A percentile compares a stretch with the other conserved stretches of the same genome.
These are phyloP conservation scores for Xylariaceae sp. DNA, from an alignment of 2,329 filamentous ascomycete species.

Conservation along the genomic window DNA sequence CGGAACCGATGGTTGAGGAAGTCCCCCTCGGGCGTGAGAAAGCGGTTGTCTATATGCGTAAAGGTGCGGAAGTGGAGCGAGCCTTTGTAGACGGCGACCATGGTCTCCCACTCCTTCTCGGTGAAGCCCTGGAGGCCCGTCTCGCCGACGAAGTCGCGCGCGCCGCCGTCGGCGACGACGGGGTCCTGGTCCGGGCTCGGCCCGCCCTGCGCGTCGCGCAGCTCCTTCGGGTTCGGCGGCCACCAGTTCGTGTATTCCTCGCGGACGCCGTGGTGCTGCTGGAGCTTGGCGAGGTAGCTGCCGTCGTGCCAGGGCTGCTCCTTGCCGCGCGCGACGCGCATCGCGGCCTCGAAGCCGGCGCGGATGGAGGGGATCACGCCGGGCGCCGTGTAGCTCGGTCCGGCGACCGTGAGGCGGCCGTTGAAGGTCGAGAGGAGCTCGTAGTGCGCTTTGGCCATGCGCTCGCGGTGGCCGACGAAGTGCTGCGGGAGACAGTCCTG, in stretches of 20 bases:
- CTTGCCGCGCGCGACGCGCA: conserved; percentile 31
- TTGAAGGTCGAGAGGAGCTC: conserved; percentile 54
- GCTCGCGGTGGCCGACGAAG: conserved; percentile 67
- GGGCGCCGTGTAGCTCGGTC: conserved; percentile 50
- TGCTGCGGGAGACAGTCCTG: conserved; percentile 87
- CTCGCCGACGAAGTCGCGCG: conserved; percentile 21
- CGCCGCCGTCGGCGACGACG: background rate
- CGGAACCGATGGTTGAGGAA: conserved; percentile 4
- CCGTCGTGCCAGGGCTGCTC: conserved; percentile 21
- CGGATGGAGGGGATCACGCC: conserved; percentile 51
- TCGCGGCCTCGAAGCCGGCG: conserved; percentile 44
- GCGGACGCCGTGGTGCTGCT: background rate
- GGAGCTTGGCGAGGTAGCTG: conserved; percentile 14
- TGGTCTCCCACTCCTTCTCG: conserved; percentile 5
- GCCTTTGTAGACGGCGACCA: background rate
- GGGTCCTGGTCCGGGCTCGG: background rate
- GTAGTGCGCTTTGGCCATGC: conserved; percentile 54
- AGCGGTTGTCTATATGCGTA: background rate
- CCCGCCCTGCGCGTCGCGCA: conserved; percentile 2
- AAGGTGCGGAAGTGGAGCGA: conserved; percentile 9
- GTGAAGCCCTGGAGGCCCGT: conserved; percentile 26
- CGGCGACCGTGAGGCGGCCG: conserved; percentile 61
- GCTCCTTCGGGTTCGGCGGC: background rate
- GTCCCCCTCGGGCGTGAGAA: conserved; percentile 4
- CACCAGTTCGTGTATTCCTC: background rate